Percentiles rank a stretch among this genome's conserved stretches.
Conservation (phyloP, 306 rosid species). For the Argentina anserina region DNA sequence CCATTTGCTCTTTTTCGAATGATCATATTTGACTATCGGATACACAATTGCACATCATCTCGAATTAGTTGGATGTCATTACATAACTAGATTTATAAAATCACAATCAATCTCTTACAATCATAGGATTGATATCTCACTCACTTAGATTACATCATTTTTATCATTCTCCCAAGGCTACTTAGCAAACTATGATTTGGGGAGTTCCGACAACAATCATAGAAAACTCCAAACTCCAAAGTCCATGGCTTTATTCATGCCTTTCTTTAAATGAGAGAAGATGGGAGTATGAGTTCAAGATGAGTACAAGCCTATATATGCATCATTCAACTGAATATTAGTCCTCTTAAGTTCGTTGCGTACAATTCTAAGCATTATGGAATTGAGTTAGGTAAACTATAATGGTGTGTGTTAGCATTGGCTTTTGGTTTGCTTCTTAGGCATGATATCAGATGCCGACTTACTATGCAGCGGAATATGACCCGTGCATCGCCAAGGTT, state of each 20-base stretch:
- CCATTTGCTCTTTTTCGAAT: no score
- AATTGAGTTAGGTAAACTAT: slow-evolving; percentile 6
- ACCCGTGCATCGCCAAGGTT: no score
- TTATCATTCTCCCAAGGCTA: neutral
- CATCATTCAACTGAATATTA: neutral
- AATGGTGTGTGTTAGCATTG: neutral
- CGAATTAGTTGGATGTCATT: no score
- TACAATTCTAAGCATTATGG: neutral
- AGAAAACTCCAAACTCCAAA: neutral
- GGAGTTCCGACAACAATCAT: neutral
- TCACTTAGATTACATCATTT: neutral
- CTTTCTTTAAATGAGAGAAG: neutral
- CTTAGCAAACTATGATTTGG: neutral
- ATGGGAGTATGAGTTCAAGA: neutral
- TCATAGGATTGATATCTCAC: neutral
- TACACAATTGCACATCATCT: no score
- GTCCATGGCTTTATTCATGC: neutral
- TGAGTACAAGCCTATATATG: neutral
- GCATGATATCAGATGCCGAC: no score
- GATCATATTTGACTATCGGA: no score
- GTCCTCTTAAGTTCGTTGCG: neutral
- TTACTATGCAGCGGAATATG: no score
- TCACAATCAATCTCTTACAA: neutral
- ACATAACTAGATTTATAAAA: no score
- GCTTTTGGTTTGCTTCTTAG: neutral